A percentile compares a stretch with the other conserved stretches of the same genome.
These are phyloP conservation scores for Dalechampia spathulata DNA, from an alignment of 441 rosid species.

Conservation along the genomic window DNA sequence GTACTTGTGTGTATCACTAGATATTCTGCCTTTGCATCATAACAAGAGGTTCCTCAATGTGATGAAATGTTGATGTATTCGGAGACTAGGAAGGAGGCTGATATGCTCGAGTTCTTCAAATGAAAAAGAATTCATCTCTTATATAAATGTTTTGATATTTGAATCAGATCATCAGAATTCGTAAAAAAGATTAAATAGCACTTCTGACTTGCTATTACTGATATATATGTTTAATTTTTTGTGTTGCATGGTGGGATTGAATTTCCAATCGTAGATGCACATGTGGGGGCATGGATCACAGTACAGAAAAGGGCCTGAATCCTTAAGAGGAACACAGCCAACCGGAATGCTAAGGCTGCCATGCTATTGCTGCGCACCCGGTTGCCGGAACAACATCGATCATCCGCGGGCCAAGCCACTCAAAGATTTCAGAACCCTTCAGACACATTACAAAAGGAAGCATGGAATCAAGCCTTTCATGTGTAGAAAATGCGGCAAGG, in stretches of 20 bases:
- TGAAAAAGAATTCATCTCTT: too few relatives aligned
- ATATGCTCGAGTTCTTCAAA: too few relatives aligned
- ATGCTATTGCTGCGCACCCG: constrained; percentile 76
- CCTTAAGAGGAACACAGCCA: constrained; percentile 83
- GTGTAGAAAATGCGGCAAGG: constrained; percentile 86
- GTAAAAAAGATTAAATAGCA: too few relatives aligned
- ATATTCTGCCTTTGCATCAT: too few relatives aligned
- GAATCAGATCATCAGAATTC: too few relatives aligned
- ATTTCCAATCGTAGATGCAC: constrained; percentile 52
- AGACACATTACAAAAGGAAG: constrained; percentile 86
- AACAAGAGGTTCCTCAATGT: too few relatives aligned
- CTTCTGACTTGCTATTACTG: too few relatives aligned
- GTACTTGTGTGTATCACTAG: too few relatives aligned
- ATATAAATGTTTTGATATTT: too few relatives aligned
- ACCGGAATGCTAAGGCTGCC: constrained; percentile 93
- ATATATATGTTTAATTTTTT: neutral
- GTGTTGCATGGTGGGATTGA: neutral
- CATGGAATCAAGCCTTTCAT: constrained; percentile 80
- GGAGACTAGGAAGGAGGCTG: too few relatives aligned
- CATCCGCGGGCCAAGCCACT: constrained; percentile 84
- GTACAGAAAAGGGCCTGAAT: constrained; percentile 87
- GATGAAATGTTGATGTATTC: too few relatives aligned
- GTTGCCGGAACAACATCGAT: constrained; percentile 83
- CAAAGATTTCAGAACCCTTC: constrained; percentile 85
- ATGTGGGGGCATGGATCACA: constrained; percentile 99